Evolutionary conservation across 2,329 filamentous ascomycete species (phyloP), one percentile per base, ranked within the genome.

Genomic region (Ophiosphaerella korrae): DNA sequence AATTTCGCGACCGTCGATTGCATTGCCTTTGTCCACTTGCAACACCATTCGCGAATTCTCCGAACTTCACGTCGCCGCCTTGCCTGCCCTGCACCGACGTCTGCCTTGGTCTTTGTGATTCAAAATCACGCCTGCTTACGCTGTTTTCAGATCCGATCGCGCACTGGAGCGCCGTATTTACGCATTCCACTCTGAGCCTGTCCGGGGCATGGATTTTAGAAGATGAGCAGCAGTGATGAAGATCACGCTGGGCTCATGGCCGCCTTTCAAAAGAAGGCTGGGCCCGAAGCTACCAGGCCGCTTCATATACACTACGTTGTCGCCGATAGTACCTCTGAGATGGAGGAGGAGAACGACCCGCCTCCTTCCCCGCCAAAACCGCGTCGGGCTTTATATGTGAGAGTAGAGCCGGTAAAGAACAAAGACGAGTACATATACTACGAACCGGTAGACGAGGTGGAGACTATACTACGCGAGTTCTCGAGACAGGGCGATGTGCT

Each of bases 381-480:
- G 8, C 62, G 64, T 2, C 63, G 47, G 43, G 40, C 55, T 2
- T 34, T 70, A 1, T 60, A 53, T n/a, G 64, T 76, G 11, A 55
- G 62, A 6, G 59, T 67, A 2, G 48, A 58, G 1, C 68, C 66
- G 0, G 58, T 66, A 3, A 52, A 45, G 2, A 62, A 71, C 26
- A 59, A 48, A 13, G 45, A 68, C 5, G 72, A 74, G 21, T 77
- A 75, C 39, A 66, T 45, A 4, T 70, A 67, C 42, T 67, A 67
- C 21, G 63, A 69, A 36, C 68, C 66, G 5, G 50, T 58, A 16
- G 63, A 72, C 21, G 58, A 65, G 13, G 74, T 80, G 1, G 65
- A 68, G n/a, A 63, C 64, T 9, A 70, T 82, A 1, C 13, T 79
- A n/a, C 62, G 68, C 14, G 74, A 78, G 54, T 60, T 62, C 37